Evolutionary conservation across 345 rosid species (phyloP), one percentile per base, ranked within the genome.

Genomic region (Anacardium occidentale): DNA sequence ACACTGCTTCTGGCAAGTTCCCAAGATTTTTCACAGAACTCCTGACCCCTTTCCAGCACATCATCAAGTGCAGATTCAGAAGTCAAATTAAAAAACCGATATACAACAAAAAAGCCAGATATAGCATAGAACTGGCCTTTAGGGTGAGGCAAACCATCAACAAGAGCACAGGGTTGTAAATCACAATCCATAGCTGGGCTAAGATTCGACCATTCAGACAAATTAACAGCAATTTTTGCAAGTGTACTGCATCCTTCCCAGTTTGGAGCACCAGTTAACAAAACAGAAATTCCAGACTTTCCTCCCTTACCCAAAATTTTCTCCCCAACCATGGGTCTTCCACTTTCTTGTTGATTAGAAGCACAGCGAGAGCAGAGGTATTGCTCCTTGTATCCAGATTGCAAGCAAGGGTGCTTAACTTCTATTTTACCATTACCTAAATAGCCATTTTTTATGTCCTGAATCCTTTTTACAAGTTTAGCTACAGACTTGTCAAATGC

Each of bases 51-150:
- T 77, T 89, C 97, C 74, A 95, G 72, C 42, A 95, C 91, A 84
- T 95, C 98, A 76, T 92, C 98, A 73, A 95, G 96, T 45, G 96
- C 74, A 74, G 99, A 91, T 73, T 89, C 94, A 66, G 96, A 74
- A 56, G 90, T 84, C 75, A 95, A 77, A 73, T 95, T 95, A 72
- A 95, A 92, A 72, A 95, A 92, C 1, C 91, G 87, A 82, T 80
- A 95, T 22, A 95, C 98, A 53, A 95, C 99, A 73, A 87, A 95
- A 84, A 95, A 92, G 48, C 98, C 99, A 10, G 99, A 95, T 62
- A 92, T 84, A 22, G 91, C 98, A 72, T 92, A 92, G 82, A 92
- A 95, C 79, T 87, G 94, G 70, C 98, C 98, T 71, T 78, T 78
- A 65, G 99, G 99, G 45, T 82, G 98, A 13, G 99, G 96, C 66